Evolutionary conservation across 208 protist genomes (phyloP).

Genomic region (Crithidia sp.): DNA sequence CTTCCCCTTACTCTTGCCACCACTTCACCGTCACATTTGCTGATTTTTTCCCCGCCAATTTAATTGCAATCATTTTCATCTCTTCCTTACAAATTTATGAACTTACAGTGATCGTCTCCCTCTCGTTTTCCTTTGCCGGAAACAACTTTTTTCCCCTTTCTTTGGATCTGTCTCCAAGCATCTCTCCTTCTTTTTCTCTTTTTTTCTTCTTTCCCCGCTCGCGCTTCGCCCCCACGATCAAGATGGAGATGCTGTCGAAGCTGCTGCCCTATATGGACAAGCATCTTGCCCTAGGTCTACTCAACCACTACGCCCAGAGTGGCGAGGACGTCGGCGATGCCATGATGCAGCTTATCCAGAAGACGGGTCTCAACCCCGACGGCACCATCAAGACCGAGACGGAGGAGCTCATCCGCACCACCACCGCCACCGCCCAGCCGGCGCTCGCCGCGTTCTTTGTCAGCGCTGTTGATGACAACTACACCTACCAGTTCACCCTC

Average conservation of each 20-base stretch:
- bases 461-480: constrained; percentile 52
- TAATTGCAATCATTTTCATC: not conserved
- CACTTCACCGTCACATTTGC: too few species aligned
- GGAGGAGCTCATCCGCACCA: constrained; percentile 64
- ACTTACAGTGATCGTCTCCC: not conserved
- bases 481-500: constrained; percentile 84
- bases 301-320: constrained; percentile 77
- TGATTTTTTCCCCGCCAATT: too few species aligned
- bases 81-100: not conserved
- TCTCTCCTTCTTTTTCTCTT: constrained; percentile 12
- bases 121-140: constrained; percentile 19
- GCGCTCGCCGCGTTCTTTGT: constrained; percentile 87
- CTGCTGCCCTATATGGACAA: constrained; percentile 88
- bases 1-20: too few species aligned
- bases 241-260: constrained; percentile 74
- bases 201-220: constrained; percentile 18
- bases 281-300: constrained; percentile 81
- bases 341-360: constrained; percentile 62
- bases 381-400: constrained; percentile 73
- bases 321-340: constrained; percentile 77
- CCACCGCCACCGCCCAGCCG: constrained; percentile 57
- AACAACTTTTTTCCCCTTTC: constrained; percentile 22
- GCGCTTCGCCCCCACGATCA: constrained; percentile 5
- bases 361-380: constrained; percentile 73
- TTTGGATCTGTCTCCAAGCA: constrained; percentile 6